phyloP scores from a whole-genome alignment of 1,139 yeast species.

The Taphrina communis region DNA sequence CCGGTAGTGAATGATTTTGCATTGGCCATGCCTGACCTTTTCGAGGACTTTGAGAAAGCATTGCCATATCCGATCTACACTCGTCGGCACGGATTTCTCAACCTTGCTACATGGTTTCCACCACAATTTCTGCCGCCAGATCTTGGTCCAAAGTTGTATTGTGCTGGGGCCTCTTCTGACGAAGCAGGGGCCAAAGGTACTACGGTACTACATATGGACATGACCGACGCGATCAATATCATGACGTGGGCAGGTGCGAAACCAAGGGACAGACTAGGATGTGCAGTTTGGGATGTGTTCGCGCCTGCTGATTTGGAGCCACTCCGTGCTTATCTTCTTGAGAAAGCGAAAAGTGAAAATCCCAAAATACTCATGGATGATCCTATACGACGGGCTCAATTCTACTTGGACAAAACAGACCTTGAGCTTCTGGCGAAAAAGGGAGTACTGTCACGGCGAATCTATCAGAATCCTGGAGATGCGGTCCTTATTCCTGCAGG shows the following conservation, averaged over 20 bases:
- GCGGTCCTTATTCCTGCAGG: slow-evolving; percentile 47
- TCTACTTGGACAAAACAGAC: slow-evolving; percentile 43
- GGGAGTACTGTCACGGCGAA: slow-evolving; percentile 43
- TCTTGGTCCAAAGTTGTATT: slow-evolving; percentile 45
- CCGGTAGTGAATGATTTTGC: slow-evolving; percentile 43
- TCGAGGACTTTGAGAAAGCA: slow-evolving; percentile 44
- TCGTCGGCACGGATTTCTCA: slow-evolving; percentile 43
- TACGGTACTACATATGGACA: slow-evolving; percentile 44
- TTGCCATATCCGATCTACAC: slow-evolving; percentile 45
- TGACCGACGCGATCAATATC: slow-evolving; percentile 45
- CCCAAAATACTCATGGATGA: slow-evolving; percentile 41
- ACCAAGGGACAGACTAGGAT: slow-evolving; percentile 13
- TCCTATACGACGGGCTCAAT: slow-evolving; percentile 45
- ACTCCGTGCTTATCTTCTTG: slow-evolving; percentile 41
- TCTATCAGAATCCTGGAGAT: slow-evolving; percentile 46
- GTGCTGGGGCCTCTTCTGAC: slow-evolving; percentile 44
- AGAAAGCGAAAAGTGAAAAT: neutral
- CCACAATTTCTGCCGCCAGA: slow-evolving; percentile 43
- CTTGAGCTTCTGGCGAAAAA: slow-evolving; percentile 39
- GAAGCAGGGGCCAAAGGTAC: slow-evolving; percentile 43
- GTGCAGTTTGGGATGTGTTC: slow-evolving; percentile 46
- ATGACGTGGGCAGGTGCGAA: slow-evolving; percentile 40
- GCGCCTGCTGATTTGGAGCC: slow-evolving; percentile 42
- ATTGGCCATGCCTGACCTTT: slow-evolving; percentile 43
- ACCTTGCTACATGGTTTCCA: slow-evolving; percentile 45